Evolutionary conservation across 2,329 filamentous ascomycete species (phyloP).

Genomic region (Chalaropsis thielavioides): DNA sequence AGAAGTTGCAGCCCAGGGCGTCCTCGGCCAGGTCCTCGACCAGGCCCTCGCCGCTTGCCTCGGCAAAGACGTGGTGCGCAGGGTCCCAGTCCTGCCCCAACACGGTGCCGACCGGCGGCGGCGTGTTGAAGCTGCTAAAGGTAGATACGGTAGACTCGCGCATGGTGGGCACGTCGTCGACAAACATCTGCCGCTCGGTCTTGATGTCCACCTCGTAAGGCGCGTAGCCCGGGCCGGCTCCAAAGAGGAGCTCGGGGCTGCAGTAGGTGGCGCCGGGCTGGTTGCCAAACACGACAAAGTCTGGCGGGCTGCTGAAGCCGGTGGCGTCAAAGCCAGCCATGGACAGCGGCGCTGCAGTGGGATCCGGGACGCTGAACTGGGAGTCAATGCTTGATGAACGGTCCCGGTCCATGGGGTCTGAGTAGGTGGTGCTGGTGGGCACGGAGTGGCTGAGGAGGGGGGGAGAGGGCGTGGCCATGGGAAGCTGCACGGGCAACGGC

Average conservation of each 20-base stretch:
- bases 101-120: conserved; percentile 50
- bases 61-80: conserved; percentile 26
- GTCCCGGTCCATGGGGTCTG: conserved; percentile 57
- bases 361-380: conserved; percentile 44
- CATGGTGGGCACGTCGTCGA: conserved; percentile 76
- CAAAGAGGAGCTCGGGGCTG: conserved; percentile 27
- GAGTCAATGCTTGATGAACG: conserved; percentile 70
- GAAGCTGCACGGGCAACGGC: conserved; percentile 1
- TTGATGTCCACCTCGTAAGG: conserved; percentile 94
- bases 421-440: conserved; percentile 66
- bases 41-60: not conserved
- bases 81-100: conserved; percentile 60
- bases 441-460: conserved; percentile 69
- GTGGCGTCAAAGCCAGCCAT: conserved; percentile 37
- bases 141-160: conserved; percentile 80
- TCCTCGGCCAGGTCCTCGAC: not conserved
- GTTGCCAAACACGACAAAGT: conserved; percentile 40
- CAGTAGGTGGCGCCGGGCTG: conserved; percentile 28
- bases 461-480: conserved; percentile 42
- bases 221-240: conserved; percentile 35
- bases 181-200: conserved; percentile 85
- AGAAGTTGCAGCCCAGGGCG: conserved; percentile 42
- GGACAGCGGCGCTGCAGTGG: not conserved
- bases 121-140: conserved; percentile 79
- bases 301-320: conserved; percentile 46